Evolutionary conservation across 2,329 filamentous ascomycete species (phyloP).

Genomic region (Fusarium hostae): DNA sequence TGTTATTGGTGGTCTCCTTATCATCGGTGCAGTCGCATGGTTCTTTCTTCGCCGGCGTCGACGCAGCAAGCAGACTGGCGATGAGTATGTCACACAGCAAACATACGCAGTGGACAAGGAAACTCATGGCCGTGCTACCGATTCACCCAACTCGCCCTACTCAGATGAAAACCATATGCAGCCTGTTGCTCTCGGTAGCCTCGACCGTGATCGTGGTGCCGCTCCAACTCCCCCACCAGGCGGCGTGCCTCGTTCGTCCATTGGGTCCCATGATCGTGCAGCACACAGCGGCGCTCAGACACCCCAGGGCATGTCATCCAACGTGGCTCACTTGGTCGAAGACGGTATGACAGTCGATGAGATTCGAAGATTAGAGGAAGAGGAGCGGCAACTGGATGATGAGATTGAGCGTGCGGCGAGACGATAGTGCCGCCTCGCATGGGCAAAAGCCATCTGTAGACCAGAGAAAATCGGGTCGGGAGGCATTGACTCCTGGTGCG

Average conservation of each 20-base stretch:
- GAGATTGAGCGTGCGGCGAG: conserved; percentile 62
- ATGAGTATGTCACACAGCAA: conserved; percentile 43
- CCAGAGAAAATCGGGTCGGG: not conserved
- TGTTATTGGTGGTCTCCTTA: conserved; percentile 51
- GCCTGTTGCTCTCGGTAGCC: conserved; percentile 37
- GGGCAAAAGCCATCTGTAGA: conserved; percentile 8
- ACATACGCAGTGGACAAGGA: conserved; percentile 62
- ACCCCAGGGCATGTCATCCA: conserved; percentile 49
- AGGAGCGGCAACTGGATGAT: conserved; percentile 66
- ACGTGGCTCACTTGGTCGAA: conserved; percentile 65
- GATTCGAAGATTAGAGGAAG: conserved; percentile 65
- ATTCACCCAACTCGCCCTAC: conserved; percentile 57
- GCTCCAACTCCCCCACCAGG: conserved; percentile 16
- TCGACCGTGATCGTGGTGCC: conserved; percentile 18
- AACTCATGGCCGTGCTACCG: conserved; percentile 49
- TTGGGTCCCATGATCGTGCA: conserved; percentile 28
- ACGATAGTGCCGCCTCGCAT: conserved; percentile 34
- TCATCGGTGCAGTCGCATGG: conserved; percentile 55
- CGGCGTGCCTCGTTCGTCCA: conserved; percentile 29
- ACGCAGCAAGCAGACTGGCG: conserved; percentile 37
- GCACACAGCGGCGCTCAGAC: conserved; percentile 38
- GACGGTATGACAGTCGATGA: conserved; percentile 70
- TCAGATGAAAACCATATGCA: conserved; percentile 53
- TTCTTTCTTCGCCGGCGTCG: conserved; percentile 57
- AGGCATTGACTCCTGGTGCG: conserved; percentile 20